These are phyloP conservation scores for Penicillium sp. DNA, from an alignment of 2,329 filamentous ascomycete species.

Conservation along the genomic window DNA sequence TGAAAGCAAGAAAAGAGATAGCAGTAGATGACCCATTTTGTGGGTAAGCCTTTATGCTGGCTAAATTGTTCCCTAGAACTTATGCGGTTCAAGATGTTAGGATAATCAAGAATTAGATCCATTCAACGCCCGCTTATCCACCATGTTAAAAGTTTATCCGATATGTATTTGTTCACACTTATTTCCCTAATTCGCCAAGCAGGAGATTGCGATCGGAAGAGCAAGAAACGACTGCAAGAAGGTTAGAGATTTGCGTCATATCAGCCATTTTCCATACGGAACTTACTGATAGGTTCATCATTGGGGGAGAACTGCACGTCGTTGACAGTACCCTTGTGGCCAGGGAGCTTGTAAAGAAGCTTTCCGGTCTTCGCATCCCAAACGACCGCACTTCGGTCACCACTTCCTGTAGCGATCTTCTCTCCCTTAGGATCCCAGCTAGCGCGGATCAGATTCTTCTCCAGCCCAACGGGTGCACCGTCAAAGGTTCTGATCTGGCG, in stretches of 20 bases:
- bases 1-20: neutral
- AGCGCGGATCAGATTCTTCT: slow-evolving; percentile 87
- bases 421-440: slow-evolving; percentile 88
- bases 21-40: neutral
- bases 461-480: slow-evolving; percentile 80
- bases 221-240: slow-evolving; percentile 70
- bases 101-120: slow-evolving; percentile 11
- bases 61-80: neutral
- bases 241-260: slow-evolving; percentile 16
- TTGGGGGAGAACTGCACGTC: slow-evolving; percentile 87
- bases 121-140: slow-evolving; percentile 27
- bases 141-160: slow-evolving; percentile 17
- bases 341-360: slow-evolving; percentile 89
- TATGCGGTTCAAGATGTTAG: neutral
- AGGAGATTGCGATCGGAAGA: slow-evolving; percentile 87
- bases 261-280: neutral
- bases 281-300: slow-evolving; percentile 84
- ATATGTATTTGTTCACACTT: slow-evolving; percentile 27
- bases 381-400: slow-evolving; percentile 85
- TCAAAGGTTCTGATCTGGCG: slow-evolving; percentile 85
- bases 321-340: slow-evolving; percentile 93
- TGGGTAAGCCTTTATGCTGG: neutral
- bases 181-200: slow-evolving; percentile 75
- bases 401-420: slow-evolving; percentile 83
- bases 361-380: slow-evolving; percentile 91